Evolutionary conservation across 2,329 filamentous ascomycete genomes (phyloP).

Genomic region (Clonostachys solani): DNA sequence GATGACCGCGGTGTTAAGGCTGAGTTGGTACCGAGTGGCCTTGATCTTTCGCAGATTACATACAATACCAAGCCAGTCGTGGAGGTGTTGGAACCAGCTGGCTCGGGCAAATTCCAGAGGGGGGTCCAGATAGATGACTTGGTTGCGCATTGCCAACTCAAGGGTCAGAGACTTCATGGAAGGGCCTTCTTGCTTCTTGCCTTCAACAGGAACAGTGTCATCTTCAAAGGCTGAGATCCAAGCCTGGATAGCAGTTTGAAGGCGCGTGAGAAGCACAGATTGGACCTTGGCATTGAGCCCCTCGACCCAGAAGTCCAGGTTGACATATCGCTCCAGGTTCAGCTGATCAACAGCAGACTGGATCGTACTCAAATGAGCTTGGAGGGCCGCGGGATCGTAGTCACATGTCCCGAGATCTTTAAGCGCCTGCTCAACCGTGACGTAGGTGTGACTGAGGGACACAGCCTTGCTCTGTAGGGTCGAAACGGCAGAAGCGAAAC

Average conservation of each 20-base stretch:
- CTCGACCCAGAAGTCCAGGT: constrained; percentile 85
- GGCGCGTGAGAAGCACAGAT: constrained; percentile 69
- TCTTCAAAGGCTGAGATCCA: constrained; percentile 88
- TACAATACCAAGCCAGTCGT: constrained; percentile 88
- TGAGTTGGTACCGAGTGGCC: constrained; percentile 92
- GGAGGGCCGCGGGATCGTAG: constrained; percentile 78
- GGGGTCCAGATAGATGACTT: constrained; percentile 94
- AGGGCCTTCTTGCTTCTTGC: constrained; percentile 41
- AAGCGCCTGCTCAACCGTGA: constrained; percentile 76
- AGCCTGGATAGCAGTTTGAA: constrained; percentile 77
- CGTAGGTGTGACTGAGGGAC: constrained; percentile 72
- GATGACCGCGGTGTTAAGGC: constrained; percentile 61
- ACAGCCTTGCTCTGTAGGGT: constrained; percentile 84
- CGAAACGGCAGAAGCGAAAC: constrained; percentile 84
- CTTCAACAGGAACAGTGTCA: constrained; percentile 31
- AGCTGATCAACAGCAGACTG: constrained; percentile 94
- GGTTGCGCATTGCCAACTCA: constrained; percentile 96
- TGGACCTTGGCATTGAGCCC: constrained; percentile 86
- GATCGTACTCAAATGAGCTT: constrained; percentile 75
- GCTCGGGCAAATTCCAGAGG: constrained; percentile 88
- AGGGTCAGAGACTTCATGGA: constrained; percentile 72
- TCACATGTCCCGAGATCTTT: constrained; percentile 79
- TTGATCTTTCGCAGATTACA: constrained; percentile 94
- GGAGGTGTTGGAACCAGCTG: constrained; percentile 89
- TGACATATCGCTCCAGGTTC: constrained; percentile 93